Conservation (phyloP, 768 basidiomycete genomes). For the Solioccasus polychromus region DNA sequence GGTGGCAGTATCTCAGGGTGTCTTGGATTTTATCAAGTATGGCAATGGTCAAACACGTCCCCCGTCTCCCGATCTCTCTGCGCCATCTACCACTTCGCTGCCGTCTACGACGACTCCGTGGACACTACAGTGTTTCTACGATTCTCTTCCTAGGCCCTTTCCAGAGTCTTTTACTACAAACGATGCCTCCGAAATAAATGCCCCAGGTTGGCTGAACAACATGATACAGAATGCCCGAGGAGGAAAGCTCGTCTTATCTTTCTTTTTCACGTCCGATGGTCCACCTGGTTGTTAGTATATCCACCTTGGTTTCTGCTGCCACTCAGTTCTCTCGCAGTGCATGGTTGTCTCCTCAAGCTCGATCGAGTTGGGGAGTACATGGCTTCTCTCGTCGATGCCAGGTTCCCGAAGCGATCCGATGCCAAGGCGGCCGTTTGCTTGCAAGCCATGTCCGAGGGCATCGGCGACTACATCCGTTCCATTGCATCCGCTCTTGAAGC, state of each 20-base stretch:
- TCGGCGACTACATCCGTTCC: constrained; percentile 53
- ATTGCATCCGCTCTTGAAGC: constrained; percentile 42
- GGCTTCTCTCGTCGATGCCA: constrained; percentile 62
- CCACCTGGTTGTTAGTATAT: constrained; percentile 42
- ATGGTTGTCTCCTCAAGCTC: constrained; percentile 63
- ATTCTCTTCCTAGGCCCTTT: constrained; percentile 63
- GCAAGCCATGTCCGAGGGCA: constrained; percentile 60
- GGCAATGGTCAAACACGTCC: constrained; percentile 50
- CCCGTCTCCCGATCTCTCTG: constrained; percentile 17
- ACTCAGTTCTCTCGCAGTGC: constrained; percentile 36
- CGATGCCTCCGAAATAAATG: constrained; percentile 50
- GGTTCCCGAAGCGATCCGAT: constrained; percentile 57
- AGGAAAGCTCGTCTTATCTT: constrained; percentile 40
- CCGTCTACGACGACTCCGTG: constrained; percentile 22
- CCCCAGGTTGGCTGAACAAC: constrained; percentile 50
- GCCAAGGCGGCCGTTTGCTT: constrained; percentile 70
- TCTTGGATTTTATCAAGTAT: constrained; percentile 56
- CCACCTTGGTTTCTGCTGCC: background rate
- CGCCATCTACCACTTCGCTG: constrained; percentile 4
- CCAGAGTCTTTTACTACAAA: constrained; percentile 50
- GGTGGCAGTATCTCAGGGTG: constrained; percentile 49
- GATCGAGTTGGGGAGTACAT: constrained; percentile 48
- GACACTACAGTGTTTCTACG: constrained; percentile 57
- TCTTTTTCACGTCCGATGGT: constrained; percentile 43
- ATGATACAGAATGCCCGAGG: constrained; percentile 53